Percentiles rank a stretch among this genome's conserved stretches.
Evolutionary conservation across 129 eudicot species (phyloP).

Genomic region (Lactuca sativa): DNA sequence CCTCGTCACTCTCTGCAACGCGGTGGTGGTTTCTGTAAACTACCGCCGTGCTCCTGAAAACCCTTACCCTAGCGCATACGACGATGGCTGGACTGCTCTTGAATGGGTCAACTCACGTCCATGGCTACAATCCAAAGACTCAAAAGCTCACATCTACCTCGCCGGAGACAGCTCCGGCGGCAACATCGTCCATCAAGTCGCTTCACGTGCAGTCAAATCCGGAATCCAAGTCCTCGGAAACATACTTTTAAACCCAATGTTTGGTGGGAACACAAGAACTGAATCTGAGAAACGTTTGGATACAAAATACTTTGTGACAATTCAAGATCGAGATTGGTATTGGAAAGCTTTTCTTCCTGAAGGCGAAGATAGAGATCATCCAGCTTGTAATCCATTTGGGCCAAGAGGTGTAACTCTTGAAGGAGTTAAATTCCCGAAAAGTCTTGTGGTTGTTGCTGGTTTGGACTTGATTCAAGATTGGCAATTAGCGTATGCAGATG

Average conservation of each 20-base stretch:
- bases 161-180: slow-evolving; percentile 81
- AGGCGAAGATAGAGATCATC: slow-evolving; percentile 70
- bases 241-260: slow-evolving; percentile 59
- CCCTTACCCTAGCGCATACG: slow-evolving; percentile 62
- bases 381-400: slow-evolving; percentile 69
- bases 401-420: slow-evolving; percentile 48
- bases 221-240: slow-evolving; percentile 52
- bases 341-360: slow-evolving; percentile 72
- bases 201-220: slow-evolving; percentile 40
- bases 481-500: slow-evolving; percentile 61
- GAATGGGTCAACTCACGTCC: slow-evolving; percentile 57
- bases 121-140: slow-evolving; percentile 63
- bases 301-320: slow-evolving; percentile 51
- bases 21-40: slow-evolving; percentile 57
- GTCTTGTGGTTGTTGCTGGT: slow-evolving; percentile 69
- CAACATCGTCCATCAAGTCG: slow-evolving; percentile 60
- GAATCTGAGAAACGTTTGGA: slow-evolving; percentile 60
- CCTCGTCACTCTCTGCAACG: slow-evolving; percentile 49
- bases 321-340: slow-evolving; percentile 63
- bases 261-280: slow-evolving; percentile 57
- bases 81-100: slow-evolving; percentile 63
- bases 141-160: slow-evolving; percentile 53
- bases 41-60: slow-evolving; percentile 68
- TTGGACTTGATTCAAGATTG: slow-evolving; percentile 60
- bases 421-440: slow-evolving; percentile 49